A percentile compares a stretch with the other conserved stretches of the same genome.
phyloP scores from a whole-genome alignment of 805 yeast genomes.

The Sugiyamaella americana region DNA sequence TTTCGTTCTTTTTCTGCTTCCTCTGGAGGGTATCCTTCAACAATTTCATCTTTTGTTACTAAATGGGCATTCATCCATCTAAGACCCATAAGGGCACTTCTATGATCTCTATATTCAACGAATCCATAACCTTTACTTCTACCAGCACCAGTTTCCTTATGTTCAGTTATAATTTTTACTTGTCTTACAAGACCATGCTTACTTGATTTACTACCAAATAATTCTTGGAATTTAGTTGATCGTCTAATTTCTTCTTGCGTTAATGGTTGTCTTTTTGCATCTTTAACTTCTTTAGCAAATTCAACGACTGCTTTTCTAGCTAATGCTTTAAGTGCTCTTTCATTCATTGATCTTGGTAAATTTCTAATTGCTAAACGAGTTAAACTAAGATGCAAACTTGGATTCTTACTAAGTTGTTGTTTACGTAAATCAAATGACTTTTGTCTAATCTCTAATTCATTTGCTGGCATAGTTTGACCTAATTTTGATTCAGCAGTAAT shows the following conservation, averaged over 20 bases:
- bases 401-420: constrained; percentile 85
- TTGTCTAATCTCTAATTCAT: constrained; percentile 83
- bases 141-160: constrained; percentile 86
- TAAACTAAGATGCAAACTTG: constrained; percentile 84
- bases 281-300: constrained; percentile 84
- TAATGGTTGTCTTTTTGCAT: constrained; percentile 69
- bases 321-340: constrained; percentile 79
- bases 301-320: constrained; percentile 93
- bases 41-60: constrained; percentile 63
- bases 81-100: constrained; percentile 87
- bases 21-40: constrained; percentile 19
- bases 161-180: constrained; percentile 88
- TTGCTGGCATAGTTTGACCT: constrained; percentile 56
- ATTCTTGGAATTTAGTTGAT: constrained; percentile 58
- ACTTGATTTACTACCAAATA: constrained; percentile 34
- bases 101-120: constrained; percentile 87
- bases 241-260: constrained; percentile 83
- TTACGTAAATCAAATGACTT: constrained; percentile 80
- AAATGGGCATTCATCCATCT: constrained; percentile 95
- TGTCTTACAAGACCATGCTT: constrained; percentile 89
- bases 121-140: constrained; percentile 95
- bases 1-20: constrained; percentile 20
- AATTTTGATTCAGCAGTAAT: constrained; percentile 74
- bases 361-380: constrained; percentile 94
- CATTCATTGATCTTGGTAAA: constrained; percentile 86